Evolutionary conservation across 1,284 basidiomycete species (phyloP), one percentile per base, ranked within the genome.

Genomic region (Ganoderma multipileum): DNA sequence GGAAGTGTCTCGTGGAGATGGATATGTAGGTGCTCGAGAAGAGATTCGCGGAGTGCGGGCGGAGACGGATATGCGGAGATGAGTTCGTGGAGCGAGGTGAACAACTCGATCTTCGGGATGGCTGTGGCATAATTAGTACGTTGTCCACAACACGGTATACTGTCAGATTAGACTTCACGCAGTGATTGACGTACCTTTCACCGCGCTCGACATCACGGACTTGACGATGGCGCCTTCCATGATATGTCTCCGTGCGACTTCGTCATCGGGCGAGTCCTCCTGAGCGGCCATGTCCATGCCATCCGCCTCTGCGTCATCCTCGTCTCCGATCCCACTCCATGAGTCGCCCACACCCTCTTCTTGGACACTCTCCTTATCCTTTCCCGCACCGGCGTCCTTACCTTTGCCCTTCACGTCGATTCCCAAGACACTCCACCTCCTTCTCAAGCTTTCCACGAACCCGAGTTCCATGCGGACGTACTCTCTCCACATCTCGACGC

Each of bases 381-480:
- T 63, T 67, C 71, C 71, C 50, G 36, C 14, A 41, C 75, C 70
- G 68, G 71, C 69, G 57, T 75, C 75, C 74, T 75, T 76, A 42
- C 69, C 75, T 61, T 73, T 75, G 26, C 73, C 75, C 65, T 82
- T 79, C 39, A 77, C 69, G 44, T 80, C 73, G 50, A 95, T 89
- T 3, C 93, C 94, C 16, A 95, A 84, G 7, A 94, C 85, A 59
- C 86, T 88, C 95, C 95, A 97, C 54, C 96, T 85, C 69, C 95
- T 83, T 52, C 95, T 83, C 63, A 98, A 82, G 12, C 89, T 89
- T 82, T 98, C 96, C 20, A 96, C 86, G 80, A 96, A 98, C 3
- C 92, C 91, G 9, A 97, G 82, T 79, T 98, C 96, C 89, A 98
- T 95, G 76, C 92, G 91, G 72, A 96, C 89, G 79, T 97, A 96